A percentile compares a stretch with the other conserved stretches of the same genome.
phyloP scores from a whole-genome alignment of 1,139 yeast species.

The Hyphopichia wangnamkhiaoensis region DNA sequence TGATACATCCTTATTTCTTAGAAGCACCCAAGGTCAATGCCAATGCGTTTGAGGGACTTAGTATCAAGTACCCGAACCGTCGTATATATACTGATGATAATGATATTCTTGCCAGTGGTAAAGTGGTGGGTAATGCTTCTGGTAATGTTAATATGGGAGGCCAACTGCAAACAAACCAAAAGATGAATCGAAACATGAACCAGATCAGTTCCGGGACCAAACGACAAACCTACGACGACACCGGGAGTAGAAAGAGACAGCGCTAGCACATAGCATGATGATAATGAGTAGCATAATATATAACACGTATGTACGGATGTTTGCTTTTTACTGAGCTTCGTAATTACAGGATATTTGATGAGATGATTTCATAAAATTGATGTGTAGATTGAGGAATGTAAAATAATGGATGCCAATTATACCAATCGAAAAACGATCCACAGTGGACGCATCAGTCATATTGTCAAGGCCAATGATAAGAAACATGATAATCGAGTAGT shows the following conservation, averaged over 20 bases:
- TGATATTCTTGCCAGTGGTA: slow-evolving; percentile 45
- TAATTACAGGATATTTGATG: too few species aligned
- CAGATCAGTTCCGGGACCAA: not conserved
- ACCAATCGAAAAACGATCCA: slow-evolving; percentile 24
- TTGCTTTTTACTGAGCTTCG: too few species aligned
- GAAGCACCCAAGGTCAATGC: slow-evolving; percentile 66
- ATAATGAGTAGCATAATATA: not conserved
- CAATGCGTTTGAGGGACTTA: slow-evolving; percentile 69
- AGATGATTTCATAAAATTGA: too few species aligned
- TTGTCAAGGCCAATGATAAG: slow-evolving; percentile 26
- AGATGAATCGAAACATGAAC: not conserved
- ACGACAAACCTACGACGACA: not conserved
- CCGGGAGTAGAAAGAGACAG: slow-evolving; percentile 1
- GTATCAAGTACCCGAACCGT: slow-evolving; percentile 67
- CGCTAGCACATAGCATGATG: not conserved
- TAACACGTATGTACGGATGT: too few species aligned
- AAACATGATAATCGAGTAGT: slow-evolving; percentile 14
- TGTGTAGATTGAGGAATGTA: too few species aligned
- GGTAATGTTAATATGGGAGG: too few species aligned
- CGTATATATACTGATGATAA: slow-evolving; percentile 78
- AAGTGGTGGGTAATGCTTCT: too few species aligned
- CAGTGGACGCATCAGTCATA: slow-evolving; percentile 39
- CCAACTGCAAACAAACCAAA: not conserved
- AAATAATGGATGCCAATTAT: too few species aligned
- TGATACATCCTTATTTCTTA: slow-evolving; percentile 73